phyloP scores from a whole-genome alignment of 306 rosid genomes.

The Quercus alba region DNA sequence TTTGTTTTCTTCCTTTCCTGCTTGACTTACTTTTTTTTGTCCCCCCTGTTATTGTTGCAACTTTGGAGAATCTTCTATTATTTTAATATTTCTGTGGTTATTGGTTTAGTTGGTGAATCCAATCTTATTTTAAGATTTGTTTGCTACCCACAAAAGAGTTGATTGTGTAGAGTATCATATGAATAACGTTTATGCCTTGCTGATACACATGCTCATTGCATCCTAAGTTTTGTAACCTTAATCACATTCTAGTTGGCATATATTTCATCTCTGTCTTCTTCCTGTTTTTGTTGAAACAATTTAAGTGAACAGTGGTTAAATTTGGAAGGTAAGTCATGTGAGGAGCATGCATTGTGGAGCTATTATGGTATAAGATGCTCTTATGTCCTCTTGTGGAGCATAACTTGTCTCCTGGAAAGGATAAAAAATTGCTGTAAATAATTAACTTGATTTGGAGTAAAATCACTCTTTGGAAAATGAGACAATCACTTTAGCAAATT shows the following conservation, averaged over 20 bases:
- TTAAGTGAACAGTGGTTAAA: neutral
- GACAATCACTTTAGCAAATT: too few species aligned
- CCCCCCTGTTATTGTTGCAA: neutral
- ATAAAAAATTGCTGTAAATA: neutral
- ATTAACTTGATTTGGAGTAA: neutral
- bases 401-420: neutral
- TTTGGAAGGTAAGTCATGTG: conserved; percentile 1
- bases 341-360: neutral
- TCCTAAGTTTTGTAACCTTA: neutral
- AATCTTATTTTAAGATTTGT: neutral
- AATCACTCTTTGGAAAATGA: neutral
- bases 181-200: neutral
- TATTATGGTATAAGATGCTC: neutral
- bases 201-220: neutral
- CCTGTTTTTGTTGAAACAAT: neutral
- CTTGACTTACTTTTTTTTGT: neutral
- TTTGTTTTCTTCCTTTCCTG: neutral
- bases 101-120: neutral
- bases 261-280: neutral
- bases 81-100: neutral
- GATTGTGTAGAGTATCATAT: neutral
- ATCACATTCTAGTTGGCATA: neutral
- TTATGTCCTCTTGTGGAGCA: neutral
- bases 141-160: neutral
- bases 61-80: neutral